Base-by-base conservation (phyloP, 2,329 filamentous ascomycete genomes). In the Exophiala viscosa region DNA sequence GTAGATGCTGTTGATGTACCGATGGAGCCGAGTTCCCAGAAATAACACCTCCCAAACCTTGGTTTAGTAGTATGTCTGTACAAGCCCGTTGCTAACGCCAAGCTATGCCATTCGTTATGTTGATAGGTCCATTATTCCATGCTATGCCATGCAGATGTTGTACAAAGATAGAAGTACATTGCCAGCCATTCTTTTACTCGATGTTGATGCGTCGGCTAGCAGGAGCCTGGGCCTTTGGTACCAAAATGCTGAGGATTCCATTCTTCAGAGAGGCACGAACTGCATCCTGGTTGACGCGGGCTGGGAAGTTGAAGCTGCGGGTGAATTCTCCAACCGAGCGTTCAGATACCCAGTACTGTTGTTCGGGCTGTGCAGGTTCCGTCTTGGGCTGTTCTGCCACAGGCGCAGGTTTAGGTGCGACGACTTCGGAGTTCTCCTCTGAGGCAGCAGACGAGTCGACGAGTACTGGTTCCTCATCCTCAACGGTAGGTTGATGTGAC, bases 191-290 rank as follows among this genome's bases (percentile, higher is more conserved):
- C 8, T 15, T 51, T 66, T 76, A 83, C 72, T 82, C 74, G 57
- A 84, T 78, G 53, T 69, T 72, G 62, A 85, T 81, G 69, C 75
- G 79, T 67, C 76, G 76, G 45, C 70, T 64, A 51, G 69, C 67
- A 5, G 74, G 70, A 11, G 73, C 72, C 52, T 72, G 66, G 20
- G 75, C 73, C 72, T 84, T 84, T 2, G 82, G 82, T 6, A 85
- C 76, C 5, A 76, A 62, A 38, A 85, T 74, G 49, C 70, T 76
- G 48, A 85, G 67, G 48, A 85, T 75, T 9, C 82, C 82, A 61
- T 84, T 76, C 72, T 80, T 83, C 66, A 85, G 65, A 48, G 69
- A 78, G 15, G 82, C 82, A 69, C 77, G 81, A 61, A 84, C 81
- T n/a, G 68, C 71, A 31, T 84, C 80, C 63, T 83, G 80, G 58